Evolutionary conservation across 495 filamentous ascomycete species (phyloP).

Genomic region (Bacidia rubella): DNA sequence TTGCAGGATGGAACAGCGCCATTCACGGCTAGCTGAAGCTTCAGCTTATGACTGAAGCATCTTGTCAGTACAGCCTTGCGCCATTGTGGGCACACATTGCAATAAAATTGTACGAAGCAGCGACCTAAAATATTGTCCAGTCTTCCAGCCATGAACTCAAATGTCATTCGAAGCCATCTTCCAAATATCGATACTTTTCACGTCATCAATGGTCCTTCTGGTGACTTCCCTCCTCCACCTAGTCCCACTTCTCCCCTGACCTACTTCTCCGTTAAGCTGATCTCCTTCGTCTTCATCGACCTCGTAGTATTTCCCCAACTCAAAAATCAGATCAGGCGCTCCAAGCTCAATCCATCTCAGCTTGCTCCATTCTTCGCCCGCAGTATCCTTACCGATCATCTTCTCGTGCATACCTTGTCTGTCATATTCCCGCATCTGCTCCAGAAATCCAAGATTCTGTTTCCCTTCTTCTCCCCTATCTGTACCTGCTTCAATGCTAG

Average conservation of each 20-base stretch:
- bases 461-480: not conserved
- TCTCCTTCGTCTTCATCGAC: not conserved
- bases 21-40: too few relatives aligned
- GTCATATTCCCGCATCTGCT: slow-evolving; percentile 13
- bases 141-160: not conserved
- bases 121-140: too few relatives aligned
- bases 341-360: slow-evolving; percentile 13
- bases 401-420: slow-evolving; percentile 11
- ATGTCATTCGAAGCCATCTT: slow-evolving; percentile 14
- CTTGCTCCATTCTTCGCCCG: slow-evolving; percentile 3
- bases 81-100: not conserved
- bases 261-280: not conserved
- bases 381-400: slow-evolving; percentile 11
- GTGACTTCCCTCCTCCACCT: slow-evolving; percentile 4
- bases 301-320: slow-evolving; percentile 5
- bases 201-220: slow-evolving; percentile 8
- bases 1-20: too few relatives aligned
- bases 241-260: not conserved
- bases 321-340: slow-evolving; percentile 14
- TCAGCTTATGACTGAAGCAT: not conserved
- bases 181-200: slow-evolving; percentile 15
- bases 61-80: not conserved
- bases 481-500: not conserved
- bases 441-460: slow-evolving; percentile 3
- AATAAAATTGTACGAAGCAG: not conserved